Evolutionary conservation across 176 grass and related monocot genomes (phyloP).

Genomic region (Phoenix roebelenii): DNA sequence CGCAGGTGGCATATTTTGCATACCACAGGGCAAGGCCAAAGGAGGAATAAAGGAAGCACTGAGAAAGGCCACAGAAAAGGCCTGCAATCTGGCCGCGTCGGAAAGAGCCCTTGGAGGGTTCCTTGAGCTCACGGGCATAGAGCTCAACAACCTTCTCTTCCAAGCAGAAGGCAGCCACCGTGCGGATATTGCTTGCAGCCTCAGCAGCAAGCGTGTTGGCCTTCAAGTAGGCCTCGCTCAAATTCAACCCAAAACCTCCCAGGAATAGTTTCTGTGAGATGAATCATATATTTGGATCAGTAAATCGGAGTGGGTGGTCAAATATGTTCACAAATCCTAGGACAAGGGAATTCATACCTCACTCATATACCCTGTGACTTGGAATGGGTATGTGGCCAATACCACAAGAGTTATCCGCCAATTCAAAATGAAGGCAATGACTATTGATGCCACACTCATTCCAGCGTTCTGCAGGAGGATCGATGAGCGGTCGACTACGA

Average conservation of each 20-base stretch:
- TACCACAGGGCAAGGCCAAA: constrained; percentile 84
- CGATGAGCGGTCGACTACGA: constrained; percentile 78
- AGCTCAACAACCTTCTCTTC: constrained; percentile 92
- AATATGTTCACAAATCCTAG: too few relatives aligned
- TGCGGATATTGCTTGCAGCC: constrained; percentile 94
- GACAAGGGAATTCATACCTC: constrained; percentile 33
- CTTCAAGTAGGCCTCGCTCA: constrained; percentile 73
- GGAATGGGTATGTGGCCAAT: constrained; percentile 74
- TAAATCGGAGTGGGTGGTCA: too few relatives aligned
- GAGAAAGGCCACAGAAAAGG: constrained; percentile 81
- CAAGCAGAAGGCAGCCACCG: constrained; percentile 84
- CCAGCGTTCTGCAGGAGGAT: constrained; percentile 86
- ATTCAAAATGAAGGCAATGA: constrained; percentile 90
- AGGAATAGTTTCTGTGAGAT: constrained; percentile 82
- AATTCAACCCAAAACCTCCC: constrained; percentile 83
- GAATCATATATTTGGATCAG: too few relatives aligned
- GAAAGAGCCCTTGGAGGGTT: constrained; percentile 67
- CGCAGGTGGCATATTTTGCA: not conserved
- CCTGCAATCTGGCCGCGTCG: constrained; percentile 81
- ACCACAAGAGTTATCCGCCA: constrained; percentile 89
- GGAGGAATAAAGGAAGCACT: constrained; percentile 91
- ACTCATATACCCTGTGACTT: constrained; percentile 93
- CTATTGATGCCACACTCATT: constrained; percentile 75
- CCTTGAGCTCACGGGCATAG: constrained; percentile 61
- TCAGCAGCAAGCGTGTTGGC: constrained; percentile 96